Conservation (phyloP, 2,329 filamentous ascomycete species). For the Paracorniculantispora psalliotae region DNA sequence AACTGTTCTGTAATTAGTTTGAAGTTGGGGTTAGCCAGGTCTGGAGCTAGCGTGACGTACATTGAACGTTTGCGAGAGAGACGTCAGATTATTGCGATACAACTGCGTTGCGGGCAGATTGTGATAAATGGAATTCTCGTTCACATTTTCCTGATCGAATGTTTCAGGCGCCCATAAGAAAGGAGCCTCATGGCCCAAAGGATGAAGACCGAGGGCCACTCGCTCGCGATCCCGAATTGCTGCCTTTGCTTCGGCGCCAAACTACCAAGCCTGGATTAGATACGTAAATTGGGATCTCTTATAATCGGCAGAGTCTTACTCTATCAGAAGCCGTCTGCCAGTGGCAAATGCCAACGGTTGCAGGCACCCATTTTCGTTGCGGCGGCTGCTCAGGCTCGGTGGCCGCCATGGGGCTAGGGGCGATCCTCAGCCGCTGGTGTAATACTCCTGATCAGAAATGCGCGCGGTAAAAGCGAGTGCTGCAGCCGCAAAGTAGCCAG, state of each 20-base stretch:
- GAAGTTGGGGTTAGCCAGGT: slow-evolving; percentile 1
- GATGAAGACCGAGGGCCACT: slow-evolving; percentile 20
- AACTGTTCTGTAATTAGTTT: slow-evolving; percentile 34
- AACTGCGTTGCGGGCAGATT: slow-evolving; percentile 23
- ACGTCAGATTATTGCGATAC: slow-evolving; percentile 52
- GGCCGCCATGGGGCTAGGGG: slow-evolving; percentile 8
- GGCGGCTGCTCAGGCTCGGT: not conserved
- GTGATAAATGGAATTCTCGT: not conserved
- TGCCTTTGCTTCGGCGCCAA: slow-evolving; percentile 30
- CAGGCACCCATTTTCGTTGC: slow-evolving; percentile 6
- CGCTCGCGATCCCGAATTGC: slow-evolving; percentile 33
- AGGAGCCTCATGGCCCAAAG: slow-evolving; percentile 22
- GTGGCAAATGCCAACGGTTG: slow-evolving; percentile 31
- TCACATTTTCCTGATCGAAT: not conserved
- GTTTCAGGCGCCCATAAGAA: slow-evolving; percentile 27
- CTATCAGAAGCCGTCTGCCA: slow-evolving; percentile 33
- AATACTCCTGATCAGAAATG: too few relatives aligned
- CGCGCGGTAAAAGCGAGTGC: too few relatives aligned
- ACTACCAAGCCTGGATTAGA: slow-evolving; percentile 23
- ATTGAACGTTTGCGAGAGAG: slow-evolving; percentile 53
- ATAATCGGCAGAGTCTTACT: slow-evolving; percentile 22
- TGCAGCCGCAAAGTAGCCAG: too few relatives aligned
- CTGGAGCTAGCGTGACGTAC: slow-evolving; percentile 28
- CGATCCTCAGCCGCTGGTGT: too few relatives aligned
- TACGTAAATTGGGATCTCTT: not conserved